A percentile compares a stretch with the other conserved stretches of the same genome.
Evolutionary conservation across 768 basidiomycete genomes (phyloP).

Genomic region (Hericium alpestre): DNA sequence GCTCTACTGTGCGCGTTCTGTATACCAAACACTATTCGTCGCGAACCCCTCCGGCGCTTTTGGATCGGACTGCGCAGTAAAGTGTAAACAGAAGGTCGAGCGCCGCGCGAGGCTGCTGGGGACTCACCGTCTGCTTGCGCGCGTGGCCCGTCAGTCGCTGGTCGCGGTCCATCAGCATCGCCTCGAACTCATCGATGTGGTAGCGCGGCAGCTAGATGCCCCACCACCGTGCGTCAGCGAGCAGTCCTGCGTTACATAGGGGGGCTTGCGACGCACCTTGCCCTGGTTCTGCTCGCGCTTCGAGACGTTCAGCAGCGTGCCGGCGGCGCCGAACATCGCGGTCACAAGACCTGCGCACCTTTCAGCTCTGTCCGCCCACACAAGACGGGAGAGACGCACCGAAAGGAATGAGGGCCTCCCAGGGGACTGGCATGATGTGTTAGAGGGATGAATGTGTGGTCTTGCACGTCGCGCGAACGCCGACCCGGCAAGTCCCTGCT

Average conservation of each 20-base stretch:
- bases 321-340: constrained; percentile 82
- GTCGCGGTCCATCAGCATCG: constrained; percentile 94
- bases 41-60: constrained; percentile 59
- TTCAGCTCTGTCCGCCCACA: too few relatives aligned
- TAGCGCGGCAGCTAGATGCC: constrained; percentile 68
- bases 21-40: constrained; percentile 67
- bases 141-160: constrained; percentile 74
- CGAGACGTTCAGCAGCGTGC: constrained; percentile 74
- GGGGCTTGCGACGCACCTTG: constrained; percentile 44
- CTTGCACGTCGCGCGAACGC: background rate
- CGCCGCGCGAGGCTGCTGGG: background rate
- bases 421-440: constrained; percentile 80
- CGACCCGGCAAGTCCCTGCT: background rate
- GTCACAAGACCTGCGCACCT: constrained; percentile 59
- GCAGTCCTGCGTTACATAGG: background rate
- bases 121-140: constrained; percentile 77
- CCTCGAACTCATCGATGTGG: constrained; percentile 81
- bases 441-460: background rate
- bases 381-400: constrained; percentile 33
- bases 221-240: background rate
- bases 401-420: constrained; percentile 95
- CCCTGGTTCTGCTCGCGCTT: constrained; percentile 79
- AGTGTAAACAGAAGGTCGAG: background rate
- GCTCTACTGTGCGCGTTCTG: constrained; percentile 21
- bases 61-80: constrained; percentile 44